A percentile compares a stretch with the other conserved stretches of the same genome.
Conservation (phyloP, 371 early-diverging fungal species). For the Mucor mucedo region DNA sequence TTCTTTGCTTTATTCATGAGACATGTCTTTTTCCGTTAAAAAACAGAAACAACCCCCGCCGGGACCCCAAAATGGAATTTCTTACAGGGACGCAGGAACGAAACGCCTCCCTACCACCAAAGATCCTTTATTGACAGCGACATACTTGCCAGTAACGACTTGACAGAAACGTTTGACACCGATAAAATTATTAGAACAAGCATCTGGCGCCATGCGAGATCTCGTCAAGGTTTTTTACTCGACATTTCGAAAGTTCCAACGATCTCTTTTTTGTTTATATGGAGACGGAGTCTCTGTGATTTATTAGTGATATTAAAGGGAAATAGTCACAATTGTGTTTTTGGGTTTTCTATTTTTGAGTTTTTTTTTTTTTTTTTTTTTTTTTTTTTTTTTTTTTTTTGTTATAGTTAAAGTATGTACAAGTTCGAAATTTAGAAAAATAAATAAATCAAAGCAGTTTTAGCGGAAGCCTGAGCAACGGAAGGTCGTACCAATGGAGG, state of each 20-base stretch:
- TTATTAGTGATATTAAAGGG: no score
- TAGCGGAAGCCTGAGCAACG: no score
- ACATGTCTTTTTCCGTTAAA: constrained; percentile 1
- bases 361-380: no score
- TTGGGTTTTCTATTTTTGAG: no score
- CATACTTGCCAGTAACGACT: not conserved
- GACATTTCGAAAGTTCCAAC: constrained; percentile 8
- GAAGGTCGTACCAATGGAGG: no score
- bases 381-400: no score
- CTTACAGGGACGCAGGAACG: not conserved
- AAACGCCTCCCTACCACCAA: not conserved
- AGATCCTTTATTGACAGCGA: not conserved
- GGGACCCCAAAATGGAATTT: not conserved
- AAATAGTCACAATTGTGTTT: no score
- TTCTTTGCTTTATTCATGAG: not conserved
- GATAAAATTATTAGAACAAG: not conserved
- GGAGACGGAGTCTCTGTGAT: no score
- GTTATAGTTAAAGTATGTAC: no score
- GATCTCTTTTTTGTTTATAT: no score
- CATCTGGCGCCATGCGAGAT: not conserved
- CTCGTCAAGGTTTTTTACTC: not conserved
- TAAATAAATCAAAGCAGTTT: no score
- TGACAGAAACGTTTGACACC: not conserved
- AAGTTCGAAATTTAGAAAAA: no score
- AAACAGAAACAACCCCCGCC: not conserved